These are phyloP conservation scores for Pittosporum tobira DNA, from an alignment of 129 eudicot species.

Conservation along the genomic window DNA sequence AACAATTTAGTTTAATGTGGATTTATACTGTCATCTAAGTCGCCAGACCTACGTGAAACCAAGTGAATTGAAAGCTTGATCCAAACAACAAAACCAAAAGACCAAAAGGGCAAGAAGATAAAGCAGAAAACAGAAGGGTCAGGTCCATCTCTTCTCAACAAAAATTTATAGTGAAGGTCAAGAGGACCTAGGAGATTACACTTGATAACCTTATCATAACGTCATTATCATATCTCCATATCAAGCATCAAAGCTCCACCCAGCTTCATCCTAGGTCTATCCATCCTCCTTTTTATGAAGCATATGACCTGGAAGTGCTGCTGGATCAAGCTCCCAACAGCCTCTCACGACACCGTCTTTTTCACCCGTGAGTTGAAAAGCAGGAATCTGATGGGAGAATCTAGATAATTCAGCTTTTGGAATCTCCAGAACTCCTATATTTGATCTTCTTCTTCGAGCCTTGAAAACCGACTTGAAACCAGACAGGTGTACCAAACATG, in stretches of 20 bases:
- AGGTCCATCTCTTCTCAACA: background rate
- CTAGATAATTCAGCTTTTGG: constrained; percentile 26
- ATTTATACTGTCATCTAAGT: background rate
- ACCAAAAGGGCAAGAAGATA: too few relatives aligned
- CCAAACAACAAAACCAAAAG: background rate
- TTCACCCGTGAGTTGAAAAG: constrained; percentile 36
- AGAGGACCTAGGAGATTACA: background rate
- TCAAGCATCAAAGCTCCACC: background rate
- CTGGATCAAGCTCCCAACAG: constrained; percentile 54
- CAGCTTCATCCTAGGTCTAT: background rate
- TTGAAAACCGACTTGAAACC: constrained; percentile 40
- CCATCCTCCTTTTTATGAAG: background rate
- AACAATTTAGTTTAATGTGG: background rate
- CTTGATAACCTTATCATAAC: background rate
- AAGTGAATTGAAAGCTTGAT: background rate
- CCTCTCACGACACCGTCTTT: constrained; percentile 33
- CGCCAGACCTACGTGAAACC: background rate
- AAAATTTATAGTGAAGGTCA: background rate
- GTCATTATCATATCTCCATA: background rate
- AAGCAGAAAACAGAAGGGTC: background rate
- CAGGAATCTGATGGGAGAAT: constrained; percentile 53
- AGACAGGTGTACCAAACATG: constrained; percentile 17
- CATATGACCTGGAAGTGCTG: constrained; percentile 38
- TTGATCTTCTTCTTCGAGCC: constrained; percentile 25
- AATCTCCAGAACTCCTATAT: constrained; percentile 16